phyloP scores from a whole-genome alignment of 2,329 filamentous ascomycete genomes.

The Beauveria rudraprayagi region DNA sequence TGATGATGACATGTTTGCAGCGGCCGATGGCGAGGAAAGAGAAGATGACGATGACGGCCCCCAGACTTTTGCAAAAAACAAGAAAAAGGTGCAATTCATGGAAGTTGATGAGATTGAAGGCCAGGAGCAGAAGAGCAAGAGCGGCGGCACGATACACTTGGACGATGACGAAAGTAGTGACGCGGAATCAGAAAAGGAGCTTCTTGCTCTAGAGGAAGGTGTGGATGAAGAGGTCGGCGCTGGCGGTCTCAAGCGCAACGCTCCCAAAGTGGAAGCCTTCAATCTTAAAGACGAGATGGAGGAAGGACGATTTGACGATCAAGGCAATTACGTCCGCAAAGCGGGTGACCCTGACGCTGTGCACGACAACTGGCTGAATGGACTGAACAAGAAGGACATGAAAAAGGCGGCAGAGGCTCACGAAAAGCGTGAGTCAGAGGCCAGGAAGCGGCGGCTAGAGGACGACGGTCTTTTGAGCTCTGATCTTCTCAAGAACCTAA shows the following conservation, averaged over 20 bases:
- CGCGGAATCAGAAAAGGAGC: constrained; percentile 61
- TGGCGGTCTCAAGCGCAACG: constrained; percentile 84
- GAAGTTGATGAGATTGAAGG: constrained; percentile 63
- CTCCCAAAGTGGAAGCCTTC: constrained; percentile 91
- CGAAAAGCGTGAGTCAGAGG: constrained; percentile 73
- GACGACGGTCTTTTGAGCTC: constrained; percentile 68
- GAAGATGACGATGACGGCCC: constrained; percentile 32
- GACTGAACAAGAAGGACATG: constrained; percentile 90
- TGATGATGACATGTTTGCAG: constrained; percentile 28
- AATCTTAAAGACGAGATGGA: constrained; percentile 88
- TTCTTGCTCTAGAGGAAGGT: constrained; percentile 64
- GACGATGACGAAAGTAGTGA: constrained; percentile 50
- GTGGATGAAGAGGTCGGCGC: constrained; percentile 85
- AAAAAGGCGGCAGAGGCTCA: constrained; percentile 79
- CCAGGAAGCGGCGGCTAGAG: constrained; percentile 59
- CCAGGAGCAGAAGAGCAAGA: constrained; percentile 65
- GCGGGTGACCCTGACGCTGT: constrained; percentile 80
- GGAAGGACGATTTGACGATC: constrained; percentile 84
- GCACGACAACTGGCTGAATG: constrained; percentile 89
- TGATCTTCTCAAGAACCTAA: constrained; percentile 66
- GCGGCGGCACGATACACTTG: constrained; percentile 62
- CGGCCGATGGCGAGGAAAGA: constrained; percentile 42
- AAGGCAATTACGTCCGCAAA: constrained; percentile 86
- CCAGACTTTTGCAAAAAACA: constrained; percentile 45
- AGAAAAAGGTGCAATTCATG: constrained; percentile 53